phyloP scores from a whole-genome alignment of 208 protist genomes.

The Crithidia acanthocephali region DNA sequence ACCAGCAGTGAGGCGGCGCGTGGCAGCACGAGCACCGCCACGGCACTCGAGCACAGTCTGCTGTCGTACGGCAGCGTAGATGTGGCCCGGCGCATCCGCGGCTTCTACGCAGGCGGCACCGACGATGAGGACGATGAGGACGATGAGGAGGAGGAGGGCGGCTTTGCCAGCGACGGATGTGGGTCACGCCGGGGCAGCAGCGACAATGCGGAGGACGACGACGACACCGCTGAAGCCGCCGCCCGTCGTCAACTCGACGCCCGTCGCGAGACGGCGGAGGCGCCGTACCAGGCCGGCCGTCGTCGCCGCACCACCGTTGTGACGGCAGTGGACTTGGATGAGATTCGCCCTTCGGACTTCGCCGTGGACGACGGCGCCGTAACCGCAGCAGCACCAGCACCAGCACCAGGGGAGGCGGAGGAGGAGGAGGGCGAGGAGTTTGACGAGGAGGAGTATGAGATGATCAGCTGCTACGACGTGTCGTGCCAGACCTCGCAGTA shows the following conservation, averaged over 20 bases:
- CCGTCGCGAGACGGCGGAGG: not conserved
- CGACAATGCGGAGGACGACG: too few species aligned
- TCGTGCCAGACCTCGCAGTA: constrained; percentile 34
- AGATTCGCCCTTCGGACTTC: not conserved
- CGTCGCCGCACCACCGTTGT: constrained; percentile 3
- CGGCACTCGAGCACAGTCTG: not conserved
- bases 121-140: constrained; percentile 4
- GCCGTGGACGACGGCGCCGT: not conserved
- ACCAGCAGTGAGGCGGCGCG: not conserved
- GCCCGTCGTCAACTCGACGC: too few species aligned
- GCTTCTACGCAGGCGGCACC: constrained; percentile 7
- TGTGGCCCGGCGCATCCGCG: constrained; percentile 5
- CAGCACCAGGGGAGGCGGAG: not conserved
- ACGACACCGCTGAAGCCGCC: too few species aligned
- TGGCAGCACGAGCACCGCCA: not conserved
- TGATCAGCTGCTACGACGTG: constrained; percentile 36
- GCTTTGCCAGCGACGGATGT: not conserved
- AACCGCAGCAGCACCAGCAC: not conserved
- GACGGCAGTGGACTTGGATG: not conserved
- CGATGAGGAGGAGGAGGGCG: not conserved
- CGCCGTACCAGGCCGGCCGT: not conserved
- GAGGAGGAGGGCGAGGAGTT: not conserved
- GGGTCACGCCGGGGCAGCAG: too few species aligned
- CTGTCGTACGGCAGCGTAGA: constrained; percentile 11
- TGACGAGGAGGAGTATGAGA: constrained; percentile 8